Evolutionary conservation across 345 rosid genomes (phyloP).

Genomic region (Lepidium aucheri): DNA sequence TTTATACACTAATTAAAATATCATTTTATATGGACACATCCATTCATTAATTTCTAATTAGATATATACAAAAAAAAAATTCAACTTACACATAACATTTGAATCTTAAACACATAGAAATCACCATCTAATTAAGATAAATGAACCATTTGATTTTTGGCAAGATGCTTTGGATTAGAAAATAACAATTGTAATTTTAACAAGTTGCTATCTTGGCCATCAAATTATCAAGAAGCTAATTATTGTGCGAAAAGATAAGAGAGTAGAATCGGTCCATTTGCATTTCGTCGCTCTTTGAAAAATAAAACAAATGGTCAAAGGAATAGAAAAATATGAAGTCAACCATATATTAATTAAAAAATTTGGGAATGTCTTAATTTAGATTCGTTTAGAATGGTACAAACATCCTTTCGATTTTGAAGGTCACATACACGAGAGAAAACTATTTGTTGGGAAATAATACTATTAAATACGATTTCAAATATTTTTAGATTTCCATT

Average conservation of each 20-base stretch:
- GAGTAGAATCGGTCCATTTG: conserved; percentile 1
- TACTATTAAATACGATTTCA: background rate
- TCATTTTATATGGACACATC: too few relatives aligned
- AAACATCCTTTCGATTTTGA: conserved; percentile 4
- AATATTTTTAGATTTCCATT: background rate
- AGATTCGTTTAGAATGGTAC: background rate
- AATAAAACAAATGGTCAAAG: background rate
- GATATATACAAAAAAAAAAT: too few relatives aligned
- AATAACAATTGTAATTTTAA: too few relatives aligned
- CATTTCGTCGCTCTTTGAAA: conserved; percentile 2
- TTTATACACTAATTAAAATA: too few relatives aligned
- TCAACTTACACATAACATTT: too few relatives aligned
- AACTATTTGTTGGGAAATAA: background rate
- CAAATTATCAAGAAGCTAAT: conserved; percentile 4
- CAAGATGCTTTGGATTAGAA: too few relatives aligned
- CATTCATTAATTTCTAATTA: too few relatives aligned
- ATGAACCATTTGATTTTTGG: too few relatives aligned
- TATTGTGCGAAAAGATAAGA: background rate
- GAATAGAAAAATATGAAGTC: background rate
- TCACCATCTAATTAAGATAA: too few relatives aligned
- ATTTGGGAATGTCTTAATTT: background rate
- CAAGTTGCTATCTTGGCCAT: background rate
- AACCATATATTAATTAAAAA: background rate
- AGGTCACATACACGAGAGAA: background rate
- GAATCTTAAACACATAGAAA: too few relatives aligned